These are phyloP conservation scores for Sambucus nigra DNA, from an alignment of 129 eudicot genomes.

Conservation along the genomic window DNA sequence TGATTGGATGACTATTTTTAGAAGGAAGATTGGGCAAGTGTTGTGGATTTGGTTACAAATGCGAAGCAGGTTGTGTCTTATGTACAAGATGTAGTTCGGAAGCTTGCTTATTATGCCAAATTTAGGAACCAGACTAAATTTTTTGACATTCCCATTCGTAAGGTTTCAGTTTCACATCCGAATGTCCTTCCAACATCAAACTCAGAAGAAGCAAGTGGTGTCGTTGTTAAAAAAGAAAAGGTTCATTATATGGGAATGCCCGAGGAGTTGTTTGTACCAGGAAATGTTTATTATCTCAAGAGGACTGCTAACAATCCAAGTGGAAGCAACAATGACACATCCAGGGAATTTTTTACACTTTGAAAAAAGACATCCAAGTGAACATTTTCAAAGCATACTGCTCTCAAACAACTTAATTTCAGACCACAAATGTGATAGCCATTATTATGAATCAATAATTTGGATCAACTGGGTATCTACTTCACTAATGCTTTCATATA, in stretches of 20 bases:
- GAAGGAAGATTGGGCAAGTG: conserved; percentile 80
- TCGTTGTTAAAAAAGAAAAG: conserved; percentile 21
- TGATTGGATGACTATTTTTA: conserved; percentile 64
- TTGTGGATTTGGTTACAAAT: conserved; percentile 60
- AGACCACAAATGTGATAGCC: conserved; percentile 87
- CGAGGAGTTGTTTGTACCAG: conserved; percentile 81
- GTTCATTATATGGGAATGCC: conserved; percentile 10
- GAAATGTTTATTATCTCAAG: conserved; percentile 62
- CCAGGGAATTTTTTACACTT: conserved; percentile 44
- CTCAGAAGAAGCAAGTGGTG: conserved; percentile 15
- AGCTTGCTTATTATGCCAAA: conserved; percentile 72
- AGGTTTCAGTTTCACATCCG: conserved; percentile 28
- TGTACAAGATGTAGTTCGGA: conserved; percentile 91
- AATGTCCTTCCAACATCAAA: conserved; percentile 16
- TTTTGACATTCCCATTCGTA: conserved; percentile 37
- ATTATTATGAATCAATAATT: too few relatives aligned
- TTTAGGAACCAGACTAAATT: conserved; percentile 32
- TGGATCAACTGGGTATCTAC: too few relatives aligned
- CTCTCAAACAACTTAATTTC: conserved; percentile 69
- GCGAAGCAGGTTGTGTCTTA: conserved; percentile 81
- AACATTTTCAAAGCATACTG: conserved; percentile 68
- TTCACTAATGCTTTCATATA: too few relatives aligned
- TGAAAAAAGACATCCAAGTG: conserved; percentile 67
- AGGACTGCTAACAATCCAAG: conserved; percentile 35
- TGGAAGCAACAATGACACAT: conserved; percentile 13